These are phyloP conservation scores for Nemania serpens DNA, from an alignment of 2,329 filamentous ascomycete species.

Conservation along the genomic window DNA sequence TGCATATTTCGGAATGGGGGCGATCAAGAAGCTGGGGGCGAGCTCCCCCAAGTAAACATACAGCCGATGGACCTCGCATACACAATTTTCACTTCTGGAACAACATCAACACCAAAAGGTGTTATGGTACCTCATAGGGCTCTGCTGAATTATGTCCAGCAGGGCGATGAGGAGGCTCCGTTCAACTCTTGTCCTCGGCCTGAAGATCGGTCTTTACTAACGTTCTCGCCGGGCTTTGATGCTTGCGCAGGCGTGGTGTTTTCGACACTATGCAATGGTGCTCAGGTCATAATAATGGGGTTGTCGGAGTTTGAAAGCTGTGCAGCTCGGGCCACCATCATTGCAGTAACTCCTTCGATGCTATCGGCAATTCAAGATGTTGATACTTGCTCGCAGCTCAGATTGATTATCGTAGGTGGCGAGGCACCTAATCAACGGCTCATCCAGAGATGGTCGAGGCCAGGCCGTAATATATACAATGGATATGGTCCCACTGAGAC, in stretches of 20 bases:
- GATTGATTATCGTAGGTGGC: slow-evolving; percentile 12
- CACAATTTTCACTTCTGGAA: slow-evolving; percentile 21
- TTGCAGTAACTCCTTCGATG: slow-evolving; percentile 9
- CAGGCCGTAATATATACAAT: slow-evolving; percentile 16
- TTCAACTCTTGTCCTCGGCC: no score
- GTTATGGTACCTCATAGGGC: slow-evolving; percentile 20
- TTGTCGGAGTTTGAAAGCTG: slow-evolving; percentile 9
- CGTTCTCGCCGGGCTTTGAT: slow-evolving; percentile 10
- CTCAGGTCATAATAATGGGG: slow-evolving; percentile 7
- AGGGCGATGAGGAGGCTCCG: slow-evolving; percentile 12
- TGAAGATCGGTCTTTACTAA: slow-evolving; percentile 5
- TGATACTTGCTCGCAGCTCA: background rate
- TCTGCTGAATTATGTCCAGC: slow-evolving; percentile 10
- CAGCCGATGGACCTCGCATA: no score
- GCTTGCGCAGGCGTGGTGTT: slow-evolving; percentile 12
- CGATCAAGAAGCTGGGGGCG: no score
- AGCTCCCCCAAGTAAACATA: no score
- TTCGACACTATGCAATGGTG: slow-evolving; percentile 11
- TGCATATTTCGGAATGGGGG: no score
- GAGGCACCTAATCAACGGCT: slow-evolving; percentile 5
- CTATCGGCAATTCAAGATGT: slow-evolving; percentile 9
- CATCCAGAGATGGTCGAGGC: slow-evolving; percentile 1
- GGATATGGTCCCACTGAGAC: slow-evolving; percentile 20
- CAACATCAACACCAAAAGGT: slow-evolving; percentile 18
- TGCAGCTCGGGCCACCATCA: background rate